phyloP scores from a whole-genome alignment of 768 basidiomycete genomes.

The Dictyophora rubrovolvata region DNA sequence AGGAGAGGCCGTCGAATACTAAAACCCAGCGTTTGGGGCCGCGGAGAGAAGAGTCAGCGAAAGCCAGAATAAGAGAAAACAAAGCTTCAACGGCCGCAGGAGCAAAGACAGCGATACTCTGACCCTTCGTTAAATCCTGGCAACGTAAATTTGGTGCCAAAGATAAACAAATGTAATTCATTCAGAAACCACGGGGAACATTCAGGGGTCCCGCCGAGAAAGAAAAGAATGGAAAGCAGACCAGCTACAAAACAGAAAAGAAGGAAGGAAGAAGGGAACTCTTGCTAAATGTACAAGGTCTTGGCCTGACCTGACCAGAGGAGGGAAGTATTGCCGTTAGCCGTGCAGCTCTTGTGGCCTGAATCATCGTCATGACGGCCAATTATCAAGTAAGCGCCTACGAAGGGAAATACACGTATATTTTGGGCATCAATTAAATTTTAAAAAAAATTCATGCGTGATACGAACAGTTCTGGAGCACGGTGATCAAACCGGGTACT shows the following conservation, averaged over 20 bases:
- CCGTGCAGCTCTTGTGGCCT: too few relatives aligned
- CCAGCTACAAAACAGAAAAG: slow-evolving; percentile 1
- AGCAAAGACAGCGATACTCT: slow-evolving; percentile 46
- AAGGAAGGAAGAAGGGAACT: neutral
- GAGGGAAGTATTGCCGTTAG: neutral
- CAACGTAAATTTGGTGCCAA: slow-evolving; percentile 65
- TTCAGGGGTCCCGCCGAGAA: neutral
- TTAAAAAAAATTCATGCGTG: too few relatives aligned
- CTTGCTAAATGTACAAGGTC: neutral
- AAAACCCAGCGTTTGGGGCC: slow-evolving; percentile 49
- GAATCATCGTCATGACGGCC: neutral
- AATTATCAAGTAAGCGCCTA: neutral
- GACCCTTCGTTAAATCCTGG: slow-evolving; percentile 33
- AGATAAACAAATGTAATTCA: slow-evolving; percentile 59
- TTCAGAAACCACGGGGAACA: slow-evolving; percentile 19
- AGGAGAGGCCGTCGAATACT: slow-evolving; percentile 49
- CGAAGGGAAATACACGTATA: neutral
- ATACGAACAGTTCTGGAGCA: too few relatives aligned
- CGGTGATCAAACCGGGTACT: too few relatives aligned
- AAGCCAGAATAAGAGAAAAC: slow-evolving; percentile 42
- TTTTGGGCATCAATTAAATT: too few relatives aligned
- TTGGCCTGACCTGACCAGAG: neutral
- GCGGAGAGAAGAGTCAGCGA: slow-evolving; percentile 24
- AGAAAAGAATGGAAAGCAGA: slow-evolving; percentile 9
- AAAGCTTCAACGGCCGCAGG: slow-evolving; percentile 56